These are phyloP conservation scores for Ambrosia trifida DNA, from an alignment of 129 eudicot genomes.

Conservation along the genomic window DNA sequence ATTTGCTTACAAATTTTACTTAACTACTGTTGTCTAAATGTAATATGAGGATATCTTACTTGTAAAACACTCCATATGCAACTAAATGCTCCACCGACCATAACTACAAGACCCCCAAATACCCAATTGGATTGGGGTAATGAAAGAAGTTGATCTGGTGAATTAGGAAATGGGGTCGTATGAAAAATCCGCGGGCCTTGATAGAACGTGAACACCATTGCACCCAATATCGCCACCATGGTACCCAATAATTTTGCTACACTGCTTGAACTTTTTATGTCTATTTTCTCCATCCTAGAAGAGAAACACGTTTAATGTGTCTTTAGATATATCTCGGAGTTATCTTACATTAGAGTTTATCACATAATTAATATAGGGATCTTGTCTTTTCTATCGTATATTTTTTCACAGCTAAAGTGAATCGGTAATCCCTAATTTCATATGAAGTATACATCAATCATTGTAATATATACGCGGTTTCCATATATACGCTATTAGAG, in stretches of 20 bases:
- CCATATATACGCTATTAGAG: too few species aligned
- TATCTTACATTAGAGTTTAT: too few species aligned
- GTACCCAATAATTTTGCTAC: constrained; percentile 37
- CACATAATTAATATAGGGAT: too few species aligned
- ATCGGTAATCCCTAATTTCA: too few species aligned
- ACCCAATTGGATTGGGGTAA: constrained; percentile 21
- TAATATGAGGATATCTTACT: constrained; percentile 5
- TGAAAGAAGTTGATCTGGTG: background rate
- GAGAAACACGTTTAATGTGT: too few species aligned
- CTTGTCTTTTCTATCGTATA: too few species aligned
- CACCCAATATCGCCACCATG: constrained; percentile 32
- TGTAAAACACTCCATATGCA: constrained; percentile 29
- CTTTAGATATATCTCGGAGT: too few species aligned
- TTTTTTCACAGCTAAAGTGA: too few species aligned
- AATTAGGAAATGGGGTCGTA: background rate
- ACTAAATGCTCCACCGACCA: background rate
- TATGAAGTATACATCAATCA: too few species aligned
- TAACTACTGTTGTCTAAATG: too few species aligned
- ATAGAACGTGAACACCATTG: constrained; percentile 39
- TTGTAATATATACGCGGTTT: too few species aligned
- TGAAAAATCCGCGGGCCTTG: constrained; percentile 29
- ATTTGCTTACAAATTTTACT: too few species aligned
- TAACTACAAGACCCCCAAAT: constrained; percentile 25
- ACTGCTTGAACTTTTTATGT: constrained; percentile 24
- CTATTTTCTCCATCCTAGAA: constrained; percentile 38